Evolutionary conservation across 2,329 filamentous ascomycete species (phyloP).

Genomic region (Knufia petricola): DNA sequence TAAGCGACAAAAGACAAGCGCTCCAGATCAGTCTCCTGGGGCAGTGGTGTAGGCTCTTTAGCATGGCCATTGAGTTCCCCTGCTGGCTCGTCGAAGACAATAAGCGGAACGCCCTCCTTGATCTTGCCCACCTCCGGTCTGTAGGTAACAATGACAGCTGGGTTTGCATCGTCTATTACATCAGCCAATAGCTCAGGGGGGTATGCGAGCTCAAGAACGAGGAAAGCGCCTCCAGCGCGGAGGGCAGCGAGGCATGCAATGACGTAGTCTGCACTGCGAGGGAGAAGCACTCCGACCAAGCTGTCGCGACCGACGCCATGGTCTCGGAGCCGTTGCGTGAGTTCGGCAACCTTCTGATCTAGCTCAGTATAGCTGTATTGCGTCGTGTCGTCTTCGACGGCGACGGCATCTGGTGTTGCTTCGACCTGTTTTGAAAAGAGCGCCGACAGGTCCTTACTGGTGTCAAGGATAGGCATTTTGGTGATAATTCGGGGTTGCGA

Average conservation of each 20-base stretch:
- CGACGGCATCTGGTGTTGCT: conserved; percentile 58
- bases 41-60: conserved; percentile 41
- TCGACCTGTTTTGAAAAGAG: conserved; percentile 61
- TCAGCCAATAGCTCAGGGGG: conserved; percentile 64
- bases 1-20: conserved; percentile 72
- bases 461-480: conserved; percentile 58
- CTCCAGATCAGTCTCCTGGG: conserved; percentile 59
- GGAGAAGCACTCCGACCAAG: conserved; percentile 65
- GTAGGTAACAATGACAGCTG: conserved; percentile 61
- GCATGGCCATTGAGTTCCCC: conserved; percentile 30
- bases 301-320: conserved; percentile 63
- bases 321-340: conserved; percentile 54
- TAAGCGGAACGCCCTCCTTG: conserved; percentile 52
- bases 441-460: conserved; percentile 59
- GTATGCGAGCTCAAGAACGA: conserved; percentile 72
- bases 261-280: conserved; percentile 67
- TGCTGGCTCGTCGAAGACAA: conserved; percentile 50
- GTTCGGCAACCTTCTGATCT: conserved; percentile 54
- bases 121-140: conserved; percentile 56
- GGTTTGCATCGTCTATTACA: conserved; percentile 65
- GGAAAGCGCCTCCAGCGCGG: conserved; percentile 67
- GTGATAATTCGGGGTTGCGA: neutral
- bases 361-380: conserved; percentile 65
- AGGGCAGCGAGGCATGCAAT: conserved; percentile 70
- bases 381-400: conserved; percentile 59